Evolutionary conservation across 1,284 basidiomycete species (phyloP), one percentile per base, ranked within the genome.

Genomic region (Earliella scabrosa): DNA sequence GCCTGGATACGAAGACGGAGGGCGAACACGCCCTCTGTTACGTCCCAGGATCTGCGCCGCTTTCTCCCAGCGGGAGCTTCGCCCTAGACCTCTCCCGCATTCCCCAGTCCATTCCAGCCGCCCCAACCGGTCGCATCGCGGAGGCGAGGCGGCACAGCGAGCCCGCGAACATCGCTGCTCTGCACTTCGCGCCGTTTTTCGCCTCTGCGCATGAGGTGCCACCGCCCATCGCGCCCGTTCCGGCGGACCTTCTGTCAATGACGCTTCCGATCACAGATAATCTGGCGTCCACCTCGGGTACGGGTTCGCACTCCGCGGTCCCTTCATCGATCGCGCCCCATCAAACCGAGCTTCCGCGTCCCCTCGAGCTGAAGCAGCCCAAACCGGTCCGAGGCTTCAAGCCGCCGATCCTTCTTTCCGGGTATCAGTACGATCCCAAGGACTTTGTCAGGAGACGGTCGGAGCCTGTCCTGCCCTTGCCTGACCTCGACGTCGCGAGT

Each of bases 301-400:
- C 53, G 53, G 54, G 34, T 36, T 39, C 41, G 16, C 47, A 44
- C 35, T 41, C 54, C 54, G 50, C 45, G 35, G 18, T 41, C 14
- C 54, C 57, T 20, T 59, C 60, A 62, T 62, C 60, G 60, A 62
- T 62, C 52, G 60, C 60, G 7, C 60, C 60, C 39, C 57, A 62
- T 54, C 54, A 62, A 44, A 62, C 54, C 20, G 45, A 62, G 52
- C 54, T 62, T 8, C 52, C 56, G 29, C 53, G 50, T 23, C 49
- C 43, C n/a, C 52, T 60, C 36, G 59, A 61, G 52, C 51, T 62
- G 45, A 45, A 52, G 49, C 54, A 56, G 38, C 60, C 60, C 29
- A 58, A 45, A 47, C 60, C 60, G 57, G 60, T 62, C 57, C 60
- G 60, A 52, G 57, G 48, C 4, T 62, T 47, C 54, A 62, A 62